Base-by-base conservation (phyloP, 2,329 filamentous ascomycete species). In the Emergomyces pasteurianus region DNA sequence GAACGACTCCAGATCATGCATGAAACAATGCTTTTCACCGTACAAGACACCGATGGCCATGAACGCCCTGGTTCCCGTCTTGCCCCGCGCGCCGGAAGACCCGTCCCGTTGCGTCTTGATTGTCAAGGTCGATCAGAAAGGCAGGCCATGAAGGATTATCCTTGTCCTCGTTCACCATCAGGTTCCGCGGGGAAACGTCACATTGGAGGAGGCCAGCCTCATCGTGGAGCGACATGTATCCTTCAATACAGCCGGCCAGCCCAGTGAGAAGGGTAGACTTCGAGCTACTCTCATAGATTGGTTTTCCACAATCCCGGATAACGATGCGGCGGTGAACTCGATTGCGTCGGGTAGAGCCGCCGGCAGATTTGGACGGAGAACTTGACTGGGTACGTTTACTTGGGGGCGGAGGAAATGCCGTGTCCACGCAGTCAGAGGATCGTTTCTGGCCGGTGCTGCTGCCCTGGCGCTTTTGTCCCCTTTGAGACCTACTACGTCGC, bases 1-100 rank as follows among this genome's bases (percentile, higher is more conserved):
- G 62, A 80, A 79, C 2, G 74, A 81, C 65, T 80, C 75, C 14
- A 79, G 71, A 62, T 80, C 74, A 65, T 81, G 74, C 70, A 79
- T 79, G 36, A 78, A 78, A 1, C 71, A 77, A 65, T 80, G 73
- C 43, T 74, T 61, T 65, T 80, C 72, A 36, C 71, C 73, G 63
- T 62, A 74, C 72, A 55, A 81, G 73, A 62, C 40, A 43, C 18
- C 5, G 18, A 43, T 43, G 16, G 18, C 40, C 40, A 43, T 43
- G 7, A 43, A 43, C 16, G 8, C 18, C 6, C 40, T 43, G 18
- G 16, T 43, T 7, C 42, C 42, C 1, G 40, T 43, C 18, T 43
- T 43, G 40, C 40, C 16, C 18, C 16, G 16, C 8, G 40, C 40
- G 16, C 16, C 7, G 5, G 18, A 43, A 43, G 40, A 43, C 16